These are phyloP conservation scores for Grosmannia penicillata DNA, from an alignment of 2,329 filamentous ascomycete genomes.

Conservation along the genomic window DNA sequence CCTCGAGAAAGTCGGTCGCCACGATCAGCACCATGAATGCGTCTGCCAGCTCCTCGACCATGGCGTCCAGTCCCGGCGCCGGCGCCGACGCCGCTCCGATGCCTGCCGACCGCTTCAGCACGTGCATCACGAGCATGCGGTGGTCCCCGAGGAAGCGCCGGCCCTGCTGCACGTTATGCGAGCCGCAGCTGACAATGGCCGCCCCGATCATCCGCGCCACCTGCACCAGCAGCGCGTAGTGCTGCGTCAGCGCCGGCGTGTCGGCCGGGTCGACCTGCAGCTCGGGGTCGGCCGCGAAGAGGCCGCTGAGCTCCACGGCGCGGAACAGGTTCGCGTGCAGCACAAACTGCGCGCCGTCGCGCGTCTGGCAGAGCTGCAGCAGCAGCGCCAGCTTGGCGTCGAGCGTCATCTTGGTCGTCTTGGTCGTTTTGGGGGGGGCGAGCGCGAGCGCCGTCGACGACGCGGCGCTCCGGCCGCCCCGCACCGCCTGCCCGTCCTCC, in stretches of 20 bases:
- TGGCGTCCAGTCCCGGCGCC: constrained; percentile 32
- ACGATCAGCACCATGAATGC: constrained; percentile 72
- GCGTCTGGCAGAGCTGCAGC: constrained; percentile 69
- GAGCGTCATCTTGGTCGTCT: constrained; percentile 30
- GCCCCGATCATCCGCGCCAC: constrained; percentile 71
- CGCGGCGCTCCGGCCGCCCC: too few species aligned
- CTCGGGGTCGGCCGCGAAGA: constrained; percentile 85
- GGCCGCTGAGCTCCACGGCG: constrained; percentile 62
- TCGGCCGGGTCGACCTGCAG: constrained; percentile 55
- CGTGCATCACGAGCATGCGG: constrained; percentile 67
- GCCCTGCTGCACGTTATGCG: constrained; percentile 69
- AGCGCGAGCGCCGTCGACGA: too few species aligned
- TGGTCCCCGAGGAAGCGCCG: constrained; percentile 71
- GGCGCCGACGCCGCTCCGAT: constrained; percentile 26
- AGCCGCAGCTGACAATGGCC: constrained; percentile 65
- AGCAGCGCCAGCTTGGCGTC: constrained; percentile 70
- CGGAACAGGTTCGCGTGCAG: constrained; percentile 80
- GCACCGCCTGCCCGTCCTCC: constrained; percentile 47
- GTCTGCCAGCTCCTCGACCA: constrained; percentile 66
- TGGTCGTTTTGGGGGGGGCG: too few species aligned
- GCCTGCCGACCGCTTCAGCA: constrained; percentile 79
- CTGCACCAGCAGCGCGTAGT: constrained; percentile 70
- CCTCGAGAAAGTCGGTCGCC: constrained; percentile 74
- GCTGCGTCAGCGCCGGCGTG: constrained; percentile 56
- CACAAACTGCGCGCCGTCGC: constrained; percentile 72